Conservation (phyloP, 352 stramenopile genomes). For the Aphanomyces invadans region DNA sequence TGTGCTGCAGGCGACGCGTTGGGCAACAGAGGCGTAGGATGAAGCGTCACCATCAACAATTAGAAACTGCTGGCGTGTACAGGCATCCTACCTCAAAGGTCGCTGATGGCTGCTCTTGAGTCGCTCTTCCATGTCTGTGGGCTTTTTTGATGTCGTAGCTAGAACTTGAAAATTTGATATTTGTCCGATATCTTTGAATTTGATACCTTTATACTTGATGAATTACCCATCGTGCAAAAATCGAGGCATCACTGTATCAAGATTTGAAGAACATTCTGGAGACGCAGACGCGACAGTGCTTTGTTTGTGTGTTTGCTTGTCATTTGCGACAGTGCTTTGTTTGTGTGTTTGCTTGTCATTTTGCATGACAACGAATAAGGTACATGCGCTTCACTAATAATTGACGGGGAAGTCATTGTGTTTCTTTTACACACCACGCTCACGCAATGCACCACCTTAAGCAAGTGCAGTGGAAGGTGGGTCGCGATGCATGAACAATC, state of each 20-base stretch:
- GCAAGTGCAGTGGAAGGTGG: no score
- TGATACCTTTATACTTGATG: constrained; percentile 1
- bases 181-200: background rate
- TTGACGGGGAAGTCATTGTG: no score
- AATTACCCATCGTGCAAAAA: background rate
- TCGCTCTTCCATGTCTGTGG: background rate
- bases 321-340: no score
- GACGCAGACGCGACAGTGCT: no score
- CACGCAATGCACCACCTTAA: no score
- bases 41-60: background rate
- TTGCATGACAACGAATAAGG: no score
- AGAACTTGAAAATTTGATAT: background rate
- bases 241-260: background rate
- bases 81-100: constrained; percentile 3
- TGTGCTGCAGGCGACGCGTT: background rate
- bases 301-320: no score
- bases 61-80: background rate
- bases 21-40: background rate
- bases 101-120: background rate
- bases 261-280: background rate
- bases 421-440: no score
- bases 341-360: no score
- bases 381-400: no score
- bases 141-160: background rate
- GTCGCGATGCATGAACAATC: no score